Evolutionary conservation across 805 yeast genomes (phyloP), one percentile per base, ranked within the genome.

Genomic region (Brettanomyces nanus): DNA sequence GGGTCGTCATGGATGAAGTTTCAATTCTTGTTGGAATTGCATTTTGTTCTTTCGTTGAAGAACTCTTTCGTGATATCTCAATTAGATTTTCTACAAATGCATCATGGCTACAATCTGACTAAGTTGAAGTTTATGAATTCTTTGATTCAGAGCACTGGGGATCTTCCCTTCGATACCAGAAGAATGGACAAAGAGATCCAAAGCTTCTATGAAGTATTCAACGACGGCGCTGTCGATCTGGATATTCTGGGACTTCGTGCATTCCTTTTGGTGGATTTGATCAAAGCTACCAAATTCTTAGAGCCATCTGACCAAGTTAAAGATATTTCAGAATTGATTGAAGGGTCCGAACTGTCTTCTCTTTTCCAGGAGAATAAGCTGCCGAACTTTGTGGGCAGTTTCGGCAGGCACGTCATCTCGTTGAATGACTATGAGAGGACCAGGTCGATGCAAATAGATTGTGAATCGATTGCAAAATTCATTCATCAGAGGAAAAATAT

Each of bases 11-110:
- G 42, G 35, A 30, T 37, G 35, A 31, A 28, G 17, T 40, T 32
- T n/a, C 2, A 35, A 6, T 46, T 46, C 20, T 9, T 42, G 3
- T 33, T 45, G 14, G n/a, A 42, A 15, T 32, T 45, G 5, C 33
- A 39, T 14, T 28, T 37, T 5, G 29, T 31, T 6, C 39, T 28
- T 26, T 29, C 30, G 17, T 19, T 31, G 18, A 27, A 35, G 4
- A 46, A 45, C 35, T 35, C 41, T 11, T 13, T 35, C 6, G 37
- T 46, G 7, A 13, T 46, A 3, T 19, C 38, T n/a, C 46, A 45
- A 25, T 13, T 46, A 4, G 47, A 40, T 13, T 39, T 33, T 22
- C 35, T 44, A 5, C 21, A 22, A 5, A 10, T n/a, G n/a, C 15
- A 29, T 5, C 6, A 26, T 19, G 18, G 17, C 14, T 7, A 25